A percentile compares a stretch with the other conserved stretches of the same genome.
These are phyloP conservation scores for Pochonia chlamydosporia DNA, from an alignment of 2,329 filamentous ascomycete species.

Conservation along the genomic window DNA sequence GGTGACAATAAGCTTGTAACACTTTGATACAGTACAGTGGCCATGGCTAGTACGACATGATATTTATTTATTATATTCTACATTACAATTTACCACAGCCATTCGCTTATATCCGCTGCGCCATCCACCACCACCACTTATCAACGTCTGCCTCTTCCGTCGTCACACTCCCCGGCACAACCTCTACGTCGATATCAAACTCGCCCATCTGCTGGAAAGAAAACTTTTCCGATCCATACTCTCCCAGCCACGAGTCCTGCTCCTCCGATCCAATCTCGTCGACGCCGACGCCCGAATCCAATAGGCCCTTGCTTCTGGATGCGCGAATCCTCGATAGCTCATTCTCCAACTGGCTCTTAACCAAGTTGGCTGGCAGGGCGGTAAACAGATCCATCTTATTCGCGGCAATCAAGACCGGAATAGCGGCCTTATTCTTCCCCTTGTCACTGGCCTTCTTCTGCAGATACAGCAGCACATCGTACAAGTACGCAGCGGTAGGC, in stretches of 20 bases:
- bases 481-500: slow-evolving; percentile 75
- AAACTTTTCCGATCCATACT: slow-evolving; percentile 72
- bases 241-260: slow-evolving; percentile 78
- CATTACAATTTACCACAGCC: too few relatives aligned
- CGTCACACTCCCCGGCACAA: slow-evolving; percentile 67
- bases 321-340: slow-evolving; percentile 75
- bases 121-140: slow-evolving; percentile 90
- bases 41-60: too few relatives aligned
- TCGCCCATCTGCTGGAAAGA: slow-evolving; percentile 77
- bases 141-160: slow-evolving; percentile 64
- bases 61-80: too few relatives aligned
- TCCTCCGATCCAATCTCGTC: slow-evolving; percentile 60
- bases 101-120: slow-evolving; percentile 63
- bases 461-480: slow-evolving; percentile 78
- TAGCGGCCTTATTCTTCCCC: slow-evolving; percentile 29
- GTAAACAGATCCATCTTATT: slow-evolving; percentile 98
- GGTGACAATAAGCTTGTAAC: too few relatives aligned
- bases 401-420: slow-evolving; percentile 78
- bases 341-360: slow-evolving; percentile 68
- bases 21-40: too few relatives aligned
- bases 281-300: slow-evolving; percentile 72
- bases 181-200: slow-evolving; percentile 71
- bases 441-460: slow-evolving; percentile 61
- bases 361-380: slow-evolving; percentile 71
- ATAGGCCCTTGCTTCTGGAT: slow-evolving; percentile 71